Evolutionary conservation across 1,284 basidiomycete species (phyloP).

Genomic region (Puccinia horiana): DNA sequence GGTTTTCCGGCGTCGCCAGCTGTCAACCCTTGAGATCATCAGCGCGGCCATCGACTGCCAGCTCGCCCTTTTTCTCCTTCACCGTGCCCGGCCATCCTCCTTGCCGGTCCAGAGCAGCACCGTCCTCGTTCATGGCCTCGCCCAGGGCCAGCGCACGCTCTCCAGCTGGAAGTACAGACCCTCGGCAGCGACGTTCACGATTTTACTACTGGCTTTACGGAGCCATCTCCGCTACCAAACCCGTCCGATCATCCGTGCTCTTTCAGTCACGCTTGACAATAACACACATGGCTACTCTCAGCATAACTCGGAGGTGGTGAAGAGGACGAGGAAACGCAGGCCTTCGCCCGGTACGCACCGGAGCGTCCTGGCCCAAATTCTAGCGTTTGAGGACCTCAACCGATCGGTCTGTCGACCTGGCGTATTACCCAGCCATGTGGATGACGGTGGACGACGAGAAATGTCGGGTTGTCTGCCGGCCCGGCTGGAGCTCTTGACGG

Average conservation of each 20-base stretch:
- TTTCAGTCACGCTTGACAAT: background rate
- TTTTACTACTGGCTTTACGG: background rate
- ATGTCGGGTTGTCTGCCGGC: background rate
- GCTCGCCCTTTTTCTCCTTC: slow-evolving; percentile 30
- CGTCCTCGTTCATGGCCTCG: background rate
- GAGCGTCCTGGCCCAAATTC: slow-evolving; percentile 2
- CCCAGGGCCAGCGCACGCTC: slow-evolving; percentile 6
- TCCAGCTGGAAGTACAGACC: slow-evolving; percentile 23
- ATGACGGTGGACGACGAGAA: background rate
- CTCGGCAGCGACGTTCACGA: background rate
- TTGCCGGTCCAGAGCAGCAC: background rate
- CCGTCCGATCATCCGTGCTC: background rate
- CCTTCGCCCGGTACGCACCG: slow-evolving; percentile 19
- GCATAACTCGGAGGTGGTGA: background rate
- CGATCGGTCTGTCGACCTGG: background rate
- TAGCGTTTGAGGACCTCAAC: background rate
- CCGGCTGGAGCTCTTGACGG: background rate
- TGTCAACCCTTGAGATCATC: background rate
- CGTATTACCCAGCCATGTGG: background rate
- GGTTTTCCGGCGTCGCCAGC: background rate
- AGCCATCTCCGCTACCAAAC: slow-evolving; percentile 18
- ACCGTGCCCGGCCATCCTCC: background rate
- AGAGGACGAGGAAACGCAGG: slow-evolving; percentile 5
- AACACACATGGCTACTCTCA: background rate
- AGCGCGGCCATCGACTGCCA: background rate